Conservation (phyloP, 2,329 filamentous ascomycete species). For the Colletotrichum plurivorum region DNA sequence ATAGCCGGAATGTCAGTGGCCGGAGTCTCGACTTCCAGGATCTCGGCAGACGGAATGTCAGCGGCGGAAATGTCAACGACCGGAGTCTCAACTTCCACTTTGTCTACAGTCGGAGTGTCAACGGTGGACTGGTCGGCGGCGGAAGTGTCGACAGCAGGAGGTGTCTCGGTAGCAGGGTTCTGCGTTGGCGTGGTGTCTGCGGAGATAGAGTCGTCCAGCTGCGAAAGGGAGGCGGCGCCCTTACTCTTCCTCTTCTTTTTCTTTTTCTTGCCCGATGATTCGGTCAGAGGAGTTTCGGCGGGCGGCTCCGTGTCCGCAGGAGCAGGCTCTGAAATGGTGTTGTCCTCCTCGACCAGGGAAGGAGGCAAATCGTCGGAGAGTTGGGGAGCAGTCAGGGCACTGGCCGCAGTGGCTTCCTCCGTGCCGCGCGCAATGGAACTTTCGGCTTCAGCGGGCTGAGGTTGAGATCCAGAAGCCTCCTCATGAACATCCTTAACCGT, state of each 20-base stretch:
- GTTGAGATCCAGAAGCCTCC: not conserved
- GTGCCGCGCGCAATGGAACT: not conserved
- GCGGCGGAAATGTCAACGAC: not conserved
- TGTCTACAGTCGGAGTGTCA: not conserved
- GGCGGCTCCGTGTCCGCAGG: not conserved
- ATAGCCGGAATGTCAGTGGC: not conserved
- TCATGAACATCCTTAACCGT: not conserved
- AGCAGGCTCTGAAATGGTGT: conserved; percentile 10
- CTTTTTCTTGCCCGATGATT: conserved; percentile 43
- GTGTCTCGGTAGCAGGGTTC: conserved; percentile 7
- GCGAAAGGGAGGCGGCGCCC: conserved; percentile 4
- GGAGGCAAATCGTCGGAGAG: conserved; percentile 2
- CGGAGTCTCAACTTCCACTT: not conserved
- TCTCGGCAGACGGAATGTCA: not conserved
- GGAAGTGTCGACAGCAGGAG: not conserved
- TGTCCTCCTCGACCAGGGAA: not conserved
- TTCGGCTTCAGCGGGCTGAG: not conserved
- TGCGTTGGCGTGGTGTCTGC: conserved; percentile 22
- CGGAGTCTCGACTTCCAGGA: not conserved
- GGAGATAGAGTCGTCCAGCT: conserved; percentile 14
- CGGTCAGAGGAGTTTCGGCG: conserved; percentile 29
- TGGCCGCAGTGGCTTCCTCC: not conserved
- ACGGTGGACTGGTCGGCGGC: not conserved
- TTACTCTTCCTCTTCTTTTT: conserved; percentile 45
- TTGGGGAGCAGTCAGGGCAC: not conserved